Evolutionary conservation across 129 eudicot genomes (phyloP), one percentile per base, ranked within the genome.

Genomic region (Flaveria linearis): DNA sequence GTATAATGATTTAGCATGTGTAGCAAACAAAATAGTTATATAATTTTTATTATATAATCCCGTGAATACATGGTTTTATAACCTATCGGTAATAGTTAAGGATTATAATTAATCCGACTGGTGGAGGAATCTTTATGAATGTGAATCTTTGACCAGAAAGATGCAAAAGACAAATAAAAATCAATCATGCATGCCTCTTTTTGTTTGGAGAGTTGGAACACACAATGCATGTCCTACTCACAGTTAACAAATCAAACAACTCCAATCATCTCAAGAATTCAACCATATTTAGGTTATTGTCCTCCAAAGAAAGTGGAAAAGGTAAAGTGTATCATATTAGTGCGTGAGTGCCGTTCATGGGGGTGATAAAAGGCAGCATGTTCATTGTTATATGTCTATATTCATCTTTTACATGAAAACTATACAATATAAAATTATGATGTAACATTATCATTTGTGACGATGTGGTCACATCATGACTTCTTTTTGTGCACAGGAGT

Each of bases 281-380:
- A 26, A 69, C 45, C 26, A 14, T 12, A 70, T 43, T 46, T 70
- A 49, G 60, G 15, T 69, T 47, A 25, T 25, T 25, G 14, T 6
- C 58, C 9, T 69, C 61, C 74, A 69, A 47, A 47, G 61, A 47
- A 69, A 69, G 74, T 69, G 74, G 74, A 69, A 69, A 69, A 64
- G 69, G 73, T 22, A 43, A 69, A 69, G 56, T 23, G 73, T 25
- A 46, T 16, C 57, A 4, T 28, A 8, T 22, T 13, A 7, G 14
- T 7, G 26, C 22, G 4, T 15, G 71, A 65, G 71, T 65, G 50
- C 15, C 26, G 0, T 67, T 67, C 52, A 41, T 22, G 51, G 51
- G 71, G 52, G 17, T 41, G 52, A 63, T 63, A 63, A 28, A 63
- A 63, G 20, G 11, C 50, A 45, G 6, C 60, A n/a, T 52, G 60